phyloP scores from a whole-genome alignment of 2,329 filamentous ascomycete genomes.

The Cercospora sojina region DNA sequence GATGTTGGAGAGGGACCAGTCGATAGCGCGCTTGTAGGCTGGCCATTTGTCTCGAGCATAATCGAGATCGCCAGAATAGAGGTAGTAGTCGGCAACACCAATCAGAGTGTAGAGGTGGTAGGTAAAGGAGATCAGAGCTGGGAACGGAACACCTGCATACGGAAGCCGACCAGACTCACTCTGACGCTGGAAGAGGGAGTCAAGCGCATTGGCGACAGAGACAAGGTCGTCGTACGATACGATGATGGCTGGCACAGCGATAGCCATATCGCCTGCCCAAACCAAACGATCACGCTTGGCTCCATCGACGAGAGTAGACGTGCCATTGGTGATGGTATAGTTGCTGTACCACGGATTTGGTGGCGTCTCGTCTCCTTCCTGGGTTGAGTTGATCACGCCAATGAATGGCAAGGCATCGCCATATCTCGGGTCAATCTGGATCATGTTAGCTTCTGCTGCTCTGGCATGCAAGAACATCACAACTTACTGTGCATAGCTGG shows the following conservation, averaged over 20 bases:
- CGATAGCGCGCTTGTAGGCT: slow-evolving; percentile 46
- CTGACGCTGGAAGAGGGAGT: slow-evolving; percentile 34
- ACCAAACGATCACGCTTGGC: slow-evolving; percentile 60
- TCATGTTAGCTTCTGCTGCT: neutral
- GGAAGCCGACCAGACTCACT: slow-evolving; percentile 35
- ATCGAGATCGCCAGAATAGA: slow-evolving; percentile 39
- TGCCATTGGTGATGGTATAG: slow-evolving; percentile 43
- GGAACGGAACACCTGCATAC: slow-evolving; percentile 34
- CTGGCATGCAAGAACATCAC: neutral
- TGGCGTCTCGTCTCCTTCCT: slow-evolving; percentile 32
- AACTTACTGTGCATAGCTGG: slow-evolving; percentile 27
- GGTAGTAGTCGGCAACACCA: slow-evolving; percentile 47
- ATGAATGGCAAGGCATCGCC: slow-evolving; percentile 42
- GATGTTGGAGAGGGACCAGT: slow-evolving; percentile 46
- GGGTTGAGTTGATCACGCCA: slow-evolving; percentile 34
- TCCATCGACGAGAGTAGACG: slow-evolving; percentile 49
- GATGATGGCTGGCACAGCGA: slow-evolving; percentile 50
- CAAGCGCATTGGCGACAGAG: slow-evolving; percentile 36
- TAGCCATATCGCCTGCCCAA: slow-evolving; percentile 63
- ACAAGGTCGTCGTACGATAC: slow-evolving; percentile 48
- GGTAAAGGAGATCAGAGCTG: slow-evolving; percentile 48
- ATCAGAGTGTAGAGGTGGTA: slow-evolving; percentile 56
- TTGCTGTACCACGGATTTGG: slow-evolving; percentile 45
- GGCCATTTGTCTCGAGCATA: slow-evolving; percentile 47
- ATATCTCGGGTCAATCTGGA: slow-evolving; percentile 37